Conservation (phyloP, 495 filamentous ascomycete species). For the Podospora pseudocomata region DNA sequence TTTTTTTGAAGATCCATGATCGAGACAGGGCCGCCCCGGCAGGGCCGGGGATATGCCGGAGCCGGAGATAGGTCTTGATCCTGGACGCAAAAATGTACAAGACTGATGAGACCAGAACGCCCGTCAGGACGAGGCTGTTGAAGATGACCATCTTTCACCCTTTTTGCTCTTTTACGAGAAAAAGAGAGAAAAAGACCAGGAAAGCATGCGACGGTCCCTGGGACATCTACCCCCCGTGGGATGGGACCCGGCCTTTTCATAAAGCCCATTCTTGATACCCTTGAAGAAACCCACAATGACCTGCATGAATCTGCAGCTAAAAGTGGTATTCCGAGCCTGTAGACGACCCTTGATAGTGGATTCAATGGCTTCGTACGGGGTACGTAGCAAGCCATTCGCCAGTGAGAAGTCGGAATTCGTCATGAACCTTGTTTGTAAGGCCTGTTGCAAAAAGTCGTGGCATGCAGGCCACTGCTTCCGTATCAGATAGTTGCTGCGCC, state of each 20-base stretch:
- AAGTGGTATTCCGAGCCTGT: not conserved
- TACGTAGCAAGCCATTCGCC: too few relatives aligned
- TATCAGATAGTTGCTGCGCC: not conserved
- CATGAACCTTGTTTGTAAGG: not conserved
- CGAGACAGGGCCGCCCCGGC: not conserved
- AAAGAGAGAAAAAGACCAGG: not conserved
- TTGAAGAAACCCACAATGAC: not conserved
- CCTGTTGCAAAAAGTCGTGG: not conserved
- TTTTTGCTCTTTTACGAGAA: not conserved
- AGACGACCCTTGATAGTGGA: not conserved
- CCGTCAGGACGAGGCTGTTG: not conserved
- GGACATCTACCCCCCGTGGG: not conserved
- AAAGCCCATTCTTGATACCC: too few relatives aligned
- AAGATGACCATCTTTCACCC: not conserved
- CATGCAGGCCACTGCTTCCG: not conserved
- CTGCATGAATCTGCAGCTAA: not conserved
- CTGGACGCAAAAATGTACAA: not conserved
- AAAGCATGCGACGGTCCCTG: not conserved
- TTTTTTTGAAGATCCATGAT: not conserved
- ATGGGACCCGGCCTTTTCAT: not conserved
- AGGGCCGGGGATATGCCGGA: constrained; percentile 1
- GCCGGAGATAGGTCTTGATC: not conserved
- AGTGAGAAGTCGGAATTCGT: not conserved
- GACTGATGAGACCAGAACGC: not conserved
- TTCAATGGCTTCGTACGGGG: too few relatives aligned